These are phyloP conservation scores for Crithidia acanthocephali DNA, from an alignment of 208 protist genomes.

Conservation along the genomic window DNA sequence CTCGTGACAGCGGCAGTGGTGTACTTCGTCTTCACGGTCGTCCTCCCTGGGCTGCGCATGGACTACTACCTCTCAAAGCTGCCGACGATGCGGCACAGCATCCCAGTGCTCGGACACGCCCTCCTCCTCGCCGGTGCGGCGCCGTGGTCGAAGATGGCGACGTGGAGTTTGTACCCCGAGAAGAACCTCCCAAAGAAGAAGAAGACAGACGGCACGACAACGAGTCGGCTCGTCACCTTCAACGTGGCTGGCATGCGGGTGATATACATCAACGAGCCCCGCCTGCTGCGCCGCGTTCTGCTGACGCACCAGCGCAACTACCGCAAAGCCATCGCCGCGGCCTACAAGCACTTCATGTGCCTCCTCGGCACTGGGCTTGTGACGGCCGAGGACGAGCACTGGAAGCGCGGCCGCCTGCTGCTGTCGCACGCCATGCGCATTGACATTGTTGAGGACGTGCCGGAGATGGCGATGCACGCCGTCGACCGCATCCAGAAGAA, in stretches of 20 bases:
- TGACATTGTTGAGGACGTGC: slow-evolving; percentile 87
- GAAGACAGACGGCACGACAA: slow-evolving; percentile 3
- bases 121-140: slow-evolving; percentile 65
- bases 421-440: slow-evolving; percentile 87
- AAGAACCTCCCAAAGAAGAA: slow-evolving; percentile 40
- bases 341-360: slow-evolving; percentile 92
- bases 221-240: slow-evolving; percentile 71
- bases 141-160: slow-evolving; percentile 81
- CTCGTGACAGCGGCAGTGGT: slow-evolving; percentile 40
- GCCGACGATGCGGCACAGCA: slow-evolving; percentile 58
- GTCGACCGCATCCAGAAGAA: slow-evolving; percentile 74
- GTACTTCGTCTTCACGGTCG: slow-evolving; percentile 50
- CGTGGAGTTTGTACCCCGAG: slow-evolving; percentile 75
- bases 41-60: slow-evolving; percentile 65
- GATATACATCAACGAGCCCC: slow-evolving; percentile 85
- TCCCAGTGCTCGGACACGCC: slow-evolving; percentile 83
- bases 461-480: slow-evolving; percentile 70
- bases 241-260: slow-evolving; percentile 80
- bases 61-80: slow-evolving; percentile 71
- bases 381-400: slow-evolving; percentile 86
- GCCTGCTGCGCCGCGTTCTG: slow-evolving; percentile 82
- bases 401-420: slow-evolving; percentile 84
- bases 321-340: slow-evolving; percentile 76
- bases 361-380: slow-evolving; percentile 89
- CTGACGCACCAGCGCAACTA: slow-evolving; percentile 89